Base-by-base conservation (phyloP, 75 land plant species). In the Cryptomeria japonica region DNA sequence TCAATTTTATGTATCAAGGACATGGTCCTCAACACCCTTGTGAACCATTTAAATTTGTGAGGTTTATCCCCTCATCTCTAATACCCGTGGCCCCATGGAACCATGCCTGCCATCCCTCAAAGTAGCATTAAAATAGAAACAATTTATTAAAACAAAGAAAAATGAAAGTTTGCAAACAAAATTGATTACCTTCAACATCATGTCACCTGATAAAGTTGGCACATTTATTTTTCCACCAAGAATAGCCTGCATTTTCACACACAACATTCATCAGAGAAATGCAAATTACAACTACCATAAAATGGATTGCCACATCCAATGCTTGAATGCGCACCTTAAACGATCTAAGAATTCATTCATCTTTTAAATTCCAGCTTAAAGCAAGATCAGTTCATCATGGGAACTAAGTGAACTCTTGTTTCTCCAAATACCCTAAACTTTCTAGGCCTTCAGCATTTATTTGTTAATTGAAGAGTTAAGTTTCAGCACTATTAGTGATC, bases 161-260 rank as follows among this genome's bases (percentile, higher is more conserved):
- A 44, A 80, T 38, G 4, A 77, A 51, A 84, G 25, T 1, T 25
- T 80, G 55, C 15, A 56, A 18, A 85, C 61, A 51, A 34, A 49
- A 42, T 72, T 28, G 32, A 16, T 37, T 89, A 89, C 88, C 86
- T 93, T 88, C 78, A 95, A 46, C 84, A 89, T 82, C 31, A 76
- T 46, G 82, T 88, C 92, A 51, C 96, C 96, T 31, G 88, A 89
- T 77, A 95, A 84, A 3, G 96, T 95, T 85, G 96, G 96, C 14
- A 95, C 94, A 41, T 90, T 92, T 84, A 95, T 89, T 10, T 88
- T 89, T 55, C 94, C 96, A 84, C 96, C 94, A 89, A 95, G 92
- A 87, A 95, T 90, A 46, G 96, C 96, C 96, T 95, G 89, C 86
- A 84, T 68, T 84, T 42, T 41, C 51, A 11, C 34, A 55, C 55